These are phyloP conservation scores for Mortierella antarctica DNA, from an alignment of 192 early-diverging fungal genomes.

Conservation along the genomic window DNA sequence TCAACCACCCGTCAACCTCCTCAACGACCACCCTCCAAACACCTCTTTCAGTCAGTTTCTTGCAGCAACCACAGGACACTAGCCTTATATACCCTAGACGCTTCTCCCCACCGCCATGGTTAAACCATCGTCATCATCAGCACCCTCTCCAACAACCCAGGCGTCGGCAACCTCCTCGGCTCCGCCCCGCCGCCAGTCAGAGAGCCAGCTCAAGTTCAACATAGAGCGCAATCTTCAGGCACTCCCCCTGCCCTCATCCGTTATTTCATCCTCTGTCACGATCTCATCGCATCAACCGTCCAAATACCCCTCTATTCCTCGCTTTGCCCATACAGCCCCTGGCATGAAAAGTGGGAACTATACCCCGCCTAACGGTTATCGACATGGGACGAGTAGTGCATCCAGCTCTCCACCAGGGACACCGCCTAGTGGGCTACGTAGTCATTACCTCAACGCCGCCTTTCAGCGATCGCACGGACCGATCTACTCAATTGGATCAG, in stretches of 20 bases:
- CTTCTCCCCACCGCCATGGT: neutral
- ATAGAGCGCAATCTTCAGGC: slow-evolving; percentile 40
- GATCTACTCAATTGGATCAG: slow-evolving; percentile 11
- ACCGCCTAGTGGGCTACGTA: slow-evolving; percentile 33
- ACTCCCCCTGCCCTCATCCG: slow-evolving; percentile 2
- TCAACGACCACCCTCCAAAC: neutral
- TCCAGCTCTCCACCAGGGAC: slow-evolving; percentile 47
- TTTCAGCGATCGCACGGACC: slow-evolving; percentile 34
- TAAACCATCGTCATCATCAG: neutral
- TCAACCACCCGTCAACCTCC: neutral
- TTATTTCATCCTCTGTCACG: neutral
- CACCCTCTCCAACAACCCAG: neutral
- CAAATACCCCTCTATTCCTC: slow-evolving; percentile 40
- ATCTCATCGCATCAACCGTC: slow-evolving; percentile 11
- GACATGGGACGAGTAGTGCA: slow-evolving; percentile 32
- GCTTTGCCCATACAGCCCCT: slow-evolving; percentile 21
- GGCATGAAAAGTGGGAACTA: slow-evolving; percentile 32
- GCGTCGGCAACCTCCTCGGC: slow-evolving; percentile 1
- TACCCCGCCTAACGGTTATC: slow-evolving; percentile 17
- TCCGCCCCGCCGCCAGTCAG: neutral
- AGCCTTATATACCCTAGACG: neutral
- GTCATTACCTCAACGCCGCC: slow-evolving; percentile 37
- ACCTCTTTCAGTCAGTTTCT: neutral
- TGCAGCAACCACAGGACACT: neutral
- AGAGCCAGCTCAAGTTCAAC: slow-evolving; percentile 19